Evolutionary conservation across 2,329 filamentous ascomycete species (phyloP), one percentile per base, ranked within the genome.

Genomic region (Trichoderma breve): DNA sequence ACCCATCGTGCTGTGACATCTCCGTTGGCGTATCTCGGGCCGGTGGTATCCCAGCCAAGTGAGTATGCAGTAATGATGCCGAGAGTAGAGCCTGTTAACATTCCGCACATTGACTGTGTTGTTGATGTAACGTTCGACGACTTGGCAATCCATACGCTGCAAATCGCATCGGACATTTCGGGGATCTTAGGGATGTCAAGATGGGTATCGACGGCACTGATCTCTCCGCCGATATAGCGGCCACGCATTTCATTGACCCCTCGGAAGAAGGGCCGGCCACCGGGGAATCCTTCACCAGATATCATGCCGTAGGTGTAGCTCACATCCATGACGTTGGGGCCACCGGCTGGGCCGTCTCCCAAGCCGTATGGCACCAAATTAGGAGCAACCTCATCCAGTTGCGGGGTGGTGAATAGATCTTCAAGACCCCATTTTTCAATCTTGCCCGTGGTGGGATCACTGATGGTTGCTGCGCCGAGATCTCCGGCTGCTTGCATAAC

Each of bases 1-100:
- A 93, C 90, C 95, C 95, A 98, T 75, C 92, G 92, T 39, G 93
- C 93, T 51, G 93, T 97, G 75, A 96, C 87, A 77, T 97, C 92
- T 4, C 94, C 94, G 53, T 89, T 89, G 47, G 87, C 85, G 74
- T 91, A 89, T 71, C 91, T 87, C 69, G 89, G 86, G 65, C 91
- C 89, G 28, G 88, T 83, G 4, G 79, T 77, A 64, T 88, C 86
- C 71, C 83, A 82, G 28, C 92, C 92, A 1, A 98, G 84, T 24
- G 93, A 91, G 82, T 96, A 98, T 0, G 93, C 87, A 0, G 93
- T 93, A 53, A 98, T 86, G 2, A 97, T 86, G 53, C 95, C 95
- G 11, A 93, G 86, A 3, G 95, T 93, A 24, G 94, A 96, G 6
- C 94, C 95, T 57, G 90, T 90, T 77, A 98, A 82, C 76, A 97